A percentile compares a stretch with the other conserved stretches of the same genome.
These are phyloP conservation scores for Kazachstania viticola DNA, from an alignment of 805 yeast genomes.

Conservation along the genomic window DNA sequence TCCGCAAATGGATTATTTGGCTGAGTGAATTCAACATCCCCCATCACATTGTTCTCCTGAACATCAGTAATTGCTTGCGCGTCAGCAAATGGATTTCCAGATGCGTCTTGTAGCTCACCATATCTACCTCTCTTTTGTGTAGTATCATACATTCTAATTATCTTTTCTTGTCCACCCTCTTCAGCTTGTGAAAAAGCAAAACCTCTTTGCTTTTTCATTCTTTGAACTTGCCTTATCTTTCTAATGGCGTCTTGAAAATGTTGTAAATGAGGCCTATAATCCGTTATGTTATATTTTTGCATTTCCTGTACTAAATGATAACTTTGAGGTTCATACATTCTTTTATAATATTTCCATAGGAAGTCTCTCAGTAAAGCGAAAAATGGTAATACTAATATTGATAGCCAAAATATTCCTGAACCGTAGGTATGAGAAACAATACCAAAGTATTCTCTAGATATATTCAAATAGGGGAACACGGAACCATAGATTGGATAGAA, in stretches of 20 bases:
- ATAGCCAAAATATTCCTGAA: slow-evolving; percentile 73
- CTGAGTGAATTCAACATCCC: background rate
- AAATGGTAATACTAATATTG: slow-evolving; percentile 59
- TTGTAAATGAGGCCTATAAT: slow-evolving; percentile 90
- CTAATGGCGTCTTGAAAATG: slow-evolving; percentile 95
- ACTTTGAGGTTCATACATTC: slow-evolving; percentile 83
- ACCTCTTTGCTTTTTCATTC: slow-evolving; percentile 97
- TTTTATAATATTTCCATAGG: slow-evolving; percentile 86
- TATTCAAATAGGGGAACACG: slow-evolving; percentile 71
- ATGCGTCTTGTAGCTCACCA: slow-evolving; percentile 44
- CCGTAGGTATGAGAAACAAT: slow-evolving; percentile 67
- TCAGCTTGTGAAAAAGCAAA: slow-evolving; percentile 96
- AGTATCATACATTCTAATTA: slow-evolving; percentile 90
- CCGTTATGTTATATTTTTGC: slow-evolving; percentile 88
- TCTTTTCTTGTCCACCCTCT: slow-evolving; percentile 77
- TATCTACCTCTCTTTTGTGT: slow-evolving; percentile 71
- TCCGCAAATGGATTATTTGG: slow-evolving; percentile 11
- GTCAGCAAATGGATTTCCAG: slow-evolving; percentile 23
- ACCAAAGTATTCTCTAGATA: slow-evolving; percentile 79
- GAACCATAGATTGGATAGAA: slow-evolving; percentile 81
- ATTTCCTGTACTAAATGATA: slow-evolving; percentile 95
- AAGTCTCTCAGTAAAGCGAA: slow-evolving; percentile 79
- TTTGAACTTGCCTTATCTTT: slow-evolving; percentile 93
- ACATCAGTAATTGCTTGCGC: slow-evolving; percentile 1
- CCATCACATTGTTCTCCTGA: background rate